Conservation (phyloP, 2,329 filamentous ascomycete species). For the Aureobasidium sp. region DNA sequence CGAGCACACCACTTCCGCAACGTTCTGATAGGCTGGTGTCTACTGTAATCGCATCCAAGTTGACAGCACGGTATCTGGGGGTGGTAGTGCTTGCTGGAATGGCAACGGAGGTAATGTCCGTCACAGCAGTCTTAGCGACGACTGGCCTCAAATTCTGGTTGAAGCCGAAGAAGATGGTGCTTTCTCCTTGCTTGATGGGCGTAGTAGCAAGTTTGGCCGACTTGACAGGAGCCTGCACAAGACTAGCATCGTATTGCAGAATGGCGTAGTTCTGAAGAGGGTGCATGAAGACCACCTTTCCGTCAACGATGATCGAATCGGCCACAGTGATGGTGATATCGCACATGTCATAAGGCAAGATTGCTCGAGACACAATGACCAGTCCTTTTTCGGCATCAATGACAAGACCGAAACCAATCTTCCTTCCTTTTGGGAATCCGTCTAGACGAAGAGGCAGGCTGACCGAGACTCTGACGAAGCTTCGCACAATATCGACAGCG, state of each 20-base stretch:
- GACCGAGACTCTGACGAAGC: conserved; percentile 88
- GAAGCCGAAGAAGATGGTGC: conserved; percentile 96
- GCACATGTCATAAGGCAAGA: conserved; percentile 93
- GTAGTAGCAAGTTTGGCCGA: conserved; percentile 76
- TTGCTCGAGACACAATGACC: conserved; percentile 86
- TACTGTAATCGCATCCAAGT: conserved; percentile 93
- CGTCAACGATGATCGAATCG: conserved; percentile 89
- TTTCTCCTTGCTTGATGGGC: conserved; percentile 83
- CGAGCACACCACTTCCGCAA: conserved; percentile 88
- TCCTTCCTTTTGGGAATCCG: conserved; percentile 90
- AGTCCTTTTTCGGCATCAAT: conserved; percentile 94
- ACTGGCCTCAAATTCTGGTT: conserved; percentile 93
- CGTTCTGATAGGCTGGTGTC: conserved; percentile 87
- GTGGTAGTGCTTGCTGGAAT: conserved; percentile 91
- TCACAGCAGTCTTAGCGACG: conserved; percentile 87
- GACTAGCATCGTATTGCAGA: conserved; percentile 83
- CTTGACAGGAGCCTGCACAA: conserved; percentile 91
- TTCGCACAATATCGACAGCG: conserved; percentile 87
- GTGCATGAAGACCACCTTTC: conserved; percentile 91
- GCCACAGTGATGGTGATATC: conserved; percentile 95
- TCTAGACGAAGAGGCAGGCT: conserved; percentile 94
- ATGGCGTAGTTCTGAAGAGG: conserved; percentile 95
- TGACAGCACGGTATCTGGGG: conserved; percentile 87
- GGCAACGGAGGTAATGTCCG: conserved; percentile 92
- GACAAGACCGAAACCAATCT: conserved; percentile 94